Evolutionary conservation across 306 rosid genomes (phyloP).

Genomic region (Ormosia emarginata): DNA sequence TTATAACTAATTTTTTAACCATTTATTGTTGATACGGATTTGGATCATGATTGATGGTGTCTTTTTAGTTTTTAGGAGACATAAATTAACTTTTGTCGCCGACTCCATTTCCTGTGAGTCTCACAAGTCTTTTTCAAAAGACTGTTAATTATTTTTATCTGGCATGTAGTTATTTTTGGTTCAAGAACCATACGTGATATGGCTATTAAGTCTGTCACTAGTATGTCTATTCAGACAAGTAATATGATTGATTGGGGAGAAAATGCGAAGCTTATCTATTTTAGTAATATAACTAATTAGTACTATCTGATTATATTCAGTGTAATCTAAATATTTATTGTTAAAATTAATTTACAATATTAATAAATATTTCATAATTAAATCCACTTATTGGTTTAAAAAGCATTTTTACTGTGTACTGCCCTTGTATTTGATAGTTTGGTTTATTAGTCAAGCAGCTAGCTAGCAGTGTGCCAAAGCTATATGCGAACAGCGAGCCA

Average conservation of each 20-base stretch:
- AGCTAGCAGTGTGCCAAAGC: neutral
- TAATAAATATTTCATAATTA: too few relatives aligned
- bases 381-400: too few relatives aligned
- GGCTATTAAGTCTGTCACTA: neutral
- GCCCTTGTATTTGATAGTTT: neutral
- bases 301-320: neutral
- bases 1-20: neutral
- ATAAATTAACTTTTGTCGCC: neutral
- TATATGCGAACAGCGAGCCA: too few relatives aligned
- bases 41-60: slow-evolving; percentile 4
- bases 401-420: too few relatives aligned
- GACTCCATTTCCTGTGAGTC: neutral
- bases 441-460: neutral
- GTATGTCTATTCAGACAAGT: neutral
- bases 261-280: neutral
- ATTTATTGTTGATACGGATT: neutral
- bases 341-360: too few relatives aligned
- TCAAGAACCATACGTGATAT: neutral
- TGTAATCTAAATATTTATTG: neutral
- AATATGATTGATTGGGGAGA: neutral
- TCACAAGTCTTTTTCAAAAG: neutral
- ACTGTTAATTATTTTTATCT: neutral
- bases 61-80: neutral
- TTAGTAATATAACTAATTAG: neutral
- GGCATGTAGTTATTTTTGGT: neutral